These are phyloP conservation scores for Solanum aculeatissimum DNA, from an alignment of 305 asterid species.

Conservation along the genomic window DNA sequence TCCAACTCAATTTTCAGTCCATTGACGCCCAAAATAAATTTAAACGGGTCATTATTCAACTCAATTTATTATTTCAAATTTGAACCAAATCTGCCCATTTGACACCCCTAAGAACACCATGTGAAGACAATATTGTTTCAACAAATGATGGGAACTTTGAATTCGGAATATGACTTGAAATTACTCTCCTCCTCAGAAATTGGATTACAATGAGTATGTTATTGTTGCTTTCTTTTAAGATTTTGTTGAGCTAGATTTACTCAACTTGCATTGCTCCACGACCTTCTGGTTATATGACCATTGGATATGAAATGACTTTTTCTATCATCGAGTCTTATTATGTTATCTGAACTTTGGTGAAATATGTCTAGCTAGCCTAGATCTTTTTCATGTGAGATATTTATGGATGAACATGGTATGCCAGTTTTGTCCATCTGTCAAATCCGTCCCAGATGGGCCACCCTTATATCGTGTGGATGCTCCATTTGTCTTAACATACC, in stretches of 20 bases:
- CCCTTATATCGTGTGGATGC: not conserved
- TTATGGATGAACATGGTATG: not conserved
- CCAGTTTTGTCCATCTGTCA: not conserved
- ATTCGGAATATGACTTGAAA: not conserved
- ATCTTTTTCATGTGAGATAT: not conserved
- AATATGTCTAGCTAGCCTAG: not conserved
- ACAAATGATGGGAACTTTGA: not conserved
- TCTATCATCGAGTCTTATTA: not conserved
- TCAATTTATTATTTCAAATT: too few relatives aligned
- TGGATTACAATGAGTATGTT: too few relatives aligned
- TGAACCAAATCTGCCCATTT: too few relatives aligned
- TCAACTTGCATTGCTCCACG: not conserved
- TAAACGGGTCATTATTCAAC: too few relatives aligned
- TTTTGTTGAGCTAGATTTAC: not conserved
- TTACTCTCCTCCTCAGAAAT: not conserved
- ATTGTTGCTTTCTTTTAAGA: not conserved
- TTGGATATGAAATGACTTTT: not conserved
- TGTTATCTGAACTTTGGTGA: not conserved
- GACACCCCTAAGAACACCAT: not conserved
- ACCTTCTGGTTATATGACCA: not conserved
- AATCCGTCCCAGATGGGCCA: not conserved
- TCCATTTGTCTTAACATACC: not conserved
- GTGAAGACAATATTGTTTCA: not conserved
- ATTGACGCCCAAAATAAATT: too few relatives aligned
- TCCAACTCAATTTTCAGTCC: too few relatives aligned